Conservation (phyloP, 2,329 filamentous ascomycete species). For the Pseudodiploospora longispora region DNA sequence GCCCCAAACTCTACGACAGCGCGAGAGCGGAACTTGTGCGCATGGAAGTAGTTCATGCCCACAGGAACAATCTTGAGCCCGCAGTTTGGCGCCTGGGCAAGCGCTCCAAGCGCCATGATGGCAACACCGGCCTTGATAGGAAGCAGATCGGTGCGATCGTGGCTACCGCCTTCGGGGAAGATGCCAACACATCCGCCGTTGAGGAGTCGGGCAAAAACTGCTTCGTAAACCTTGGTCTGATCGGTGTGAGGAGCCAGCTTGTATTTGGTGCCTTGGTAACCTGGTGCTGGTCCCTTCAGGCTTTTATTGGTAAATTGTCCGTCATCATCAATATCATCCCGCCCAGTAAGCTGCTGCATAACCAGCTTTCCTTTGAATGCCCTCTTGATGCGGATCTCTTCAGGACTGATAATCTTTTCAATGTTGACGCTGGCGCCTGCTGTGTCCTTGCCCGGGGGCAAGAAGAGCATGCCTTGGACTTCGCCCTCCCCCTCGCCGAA, state of each 20-base stretch:
- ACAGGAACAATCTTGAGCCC: slow-evolving; percentile 92
- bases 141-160: slow-evolving; percentile 84
- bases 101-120: slow-evolving; percentile 90
- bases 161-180: slow-evolving; percentile 93
- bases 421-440: slow-evolving; percentile 78
- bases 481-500: slow-evolving; percentile 68
- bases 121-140: slow-evolving; percentile 94
- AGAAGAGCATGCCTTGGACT: slow-evolving; percentile 73
- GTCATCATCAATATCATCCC: slow-evolving; percentile 61
- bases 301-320: slow-evolving; percentile 53
- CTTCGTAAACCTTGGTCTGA: slow-evolving; percentile 87
- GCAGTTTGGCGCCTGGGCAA: slow-evolving; percentile 78
- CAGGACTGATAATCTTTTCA: slow-evolving; percentile 66
- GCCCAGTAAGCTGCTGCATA: slow-evolving; percentile 72
- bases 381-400: slow-evolving; percentile 80
- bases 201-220: slow-evolving; percentile 77
- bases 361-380: slow-evolving; percentile 72
- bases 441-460: slow-evolving; percentile 73
- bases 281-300: slow-evolving; percentile 45
- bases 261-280: slow-evolving; percentile 71
- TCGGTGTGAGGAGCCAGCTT: slow-evolving; percentile 90
- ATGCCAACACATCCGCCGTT: slow-evolving; percentile 88
- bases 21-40: slow-evolving; percentile 94
- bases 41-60: slow-evolving; percentile 99
- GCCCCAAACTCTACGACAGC: slow-evolving; percentile 93